A percentile compares a stretch with the other conserved stretches of the same genome.
Conservation (phyloP, 2,329 filamentous ascomycete species). For the Neophaeococcomyces aloes region DNA sequence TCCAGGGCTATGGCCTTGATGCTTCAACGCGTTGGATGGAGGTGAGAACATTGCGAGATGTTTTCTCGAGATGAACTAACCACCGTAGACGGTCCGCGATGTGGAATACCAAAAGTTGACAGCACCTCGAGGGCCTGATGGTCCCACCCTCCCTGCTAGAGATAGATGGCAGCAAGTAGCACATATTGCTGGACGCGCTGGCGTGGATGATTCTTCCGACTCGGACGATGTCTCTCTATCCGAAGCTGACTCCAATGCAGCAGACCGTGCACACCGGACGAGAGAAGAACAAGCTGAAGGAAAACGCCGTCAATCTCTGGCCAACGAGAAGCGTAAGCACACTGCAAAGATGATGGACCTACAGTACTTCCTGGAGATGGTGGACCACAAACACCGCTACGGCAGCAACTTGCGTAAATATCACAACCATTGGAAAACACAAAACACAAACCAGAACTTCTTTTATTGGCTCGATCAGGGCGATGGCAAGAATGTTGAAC, state of each 20-base stretch:
- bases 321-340: slow-evolving; percentile 49
- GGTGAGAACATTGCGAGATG: slow-evolving; percentile 3
- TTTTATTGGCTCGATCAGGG: slow-evolving; percentile 90
- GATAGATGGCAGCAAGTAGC: slow-evolving; percentile 67
- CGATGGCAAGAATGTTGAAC: slow-evolving; percentile 58
- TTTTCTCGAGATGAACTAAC: slow-evolving; percentile 31
- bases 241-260: slow-evolving; percentile 37
- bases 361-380: slow-evolving; percentile 78
- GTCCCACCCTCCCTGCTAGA: slow-evolving; percentile 37
- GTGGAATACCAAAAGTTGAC: slow-evolving; percentile 46
- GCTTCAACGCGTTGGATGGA: slow-evolving; percentile 62
- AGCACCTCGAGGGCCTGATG: slow-evolving; percentile 29
- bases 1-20: slow-evolving; percentile 58
- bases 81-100: slow-evolving; percentile 45
- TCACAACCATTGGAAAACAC: slow-evolving; percentile 71
- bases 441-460: slow-evolving; percentile 72
- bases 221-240: slow-evolving; percentile 23
- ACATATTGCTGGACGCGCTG: slow-evolving; percentile 60
- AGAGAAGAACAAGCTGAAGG: slow-evolving; percentile 24
- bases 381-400: slow-evolving; percentile 77
- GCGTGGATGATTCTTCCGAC: slow-evolving; percentile 48
- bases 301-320: slow-evolving; percentile 35
- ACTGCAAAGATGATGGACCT: slow-evolving; percentile 71
- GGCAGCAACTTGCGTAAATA: slow-evolving; percentile 73
- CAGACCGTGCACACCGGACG: slow-evolving; percentile 18